Base-by-base conservation (phyloP, 1,139 yeast genomes). In the Trichomonascaceae sp. region DNA sequence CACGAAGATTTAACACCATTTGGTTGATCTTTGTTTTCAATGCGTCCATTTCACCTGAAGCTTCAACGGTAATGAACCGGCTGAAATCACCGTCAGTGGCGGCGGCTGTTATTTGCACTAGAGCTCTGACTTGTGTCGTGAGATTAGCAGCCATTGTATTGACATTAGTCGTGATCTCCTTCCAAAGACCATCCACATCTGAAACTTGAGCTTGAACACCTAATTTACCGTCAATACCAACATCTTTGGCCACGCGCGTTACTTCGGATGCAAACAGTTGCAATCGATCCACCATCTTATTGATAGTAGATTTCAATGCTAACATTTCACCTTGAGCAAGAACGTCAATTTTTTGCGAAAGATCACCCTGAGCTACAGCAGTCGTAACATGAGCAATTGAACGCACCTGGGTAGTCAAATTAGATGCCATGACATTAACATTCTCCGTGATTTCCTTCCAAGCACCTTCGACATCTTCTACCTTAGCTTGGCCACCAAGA, bases 71-170 rank as follows among this genome's bases (percentile, higher is more conserved):
- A 61, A 88, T 88, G 65, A 88, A 87, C 59, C 95, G 77, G 0
- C 96, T 87, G 70, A 88, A 88, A 69, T 88, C 96, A 68, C 96
- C 96, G 72, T 88, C 96, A 1, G 96, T 87, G 3, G 96, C 96
- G 41, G 96, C 95, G 27, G 95, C 96, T 0, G 96, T 88, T 64
- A 88, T 88, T 68, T 87, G 95, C 45, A 95, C 96, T 74, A 88
- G 88, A 0, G 96, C 96, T 72, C 96, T 82, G 66, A 88, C 96
- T 73, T 88, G 96, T 1, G 95, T 85, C 0, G 96, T 88, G 68
- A 88, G 80, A 68, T 88, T 88, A 22, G 93, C 84, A 53, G 96
- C 96, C 96, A 88, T 88, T 30, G 95, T 87, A 68, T 88, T 88
- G 61, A 88, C 96, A 70, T 88, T 88, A n/a, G 95, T 86, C 38